Base-by-base conservation (phyloP, 169 alveolate species). In the Perkinsus marinus region DNA sequence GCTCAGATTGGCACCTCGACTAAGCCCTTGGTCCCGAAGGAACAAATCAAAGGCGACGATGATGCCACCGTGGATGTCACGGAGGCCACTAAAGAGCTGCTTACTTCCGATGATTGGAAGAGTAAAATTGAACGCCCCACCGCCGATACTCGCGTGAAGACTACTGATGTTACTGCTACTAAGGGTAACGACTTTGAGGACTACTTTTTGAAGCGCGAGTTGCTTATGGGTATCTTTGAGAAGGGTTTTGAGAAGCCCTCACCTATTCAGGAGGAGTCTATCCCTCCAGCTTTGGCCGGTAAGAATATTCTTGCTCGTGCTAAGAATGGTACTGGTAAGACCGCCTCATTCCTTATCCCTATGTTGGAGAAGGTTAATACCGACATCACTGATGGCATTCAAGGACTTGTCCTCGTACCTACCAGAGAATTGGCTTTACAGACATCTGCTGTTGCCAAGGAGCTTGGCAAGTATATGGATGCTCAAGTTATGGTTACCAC, bases 301-400 rank as follows among this genome's bases (percentile, higher is more conserved):
- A 97, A 97, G 90, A 97, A 97, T 94, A 97, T 99, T 91, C 96
- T 99, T 37, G 99, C 99, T 26, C 97, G 99, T 91, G 99, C 99
- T 19, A 99, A 99, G 94, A 98, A 98, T 68, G 99, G 99, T 19
- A 99, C 99, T 46, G 99, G 99, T 37, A 99, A 99, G 94, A 99
- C 99, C 16, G 99, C 99, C 89, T 99, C 99, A 17, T 99, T 98
- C 95, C 98, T 98, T 22, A 98, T 99, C 92, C 99, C 99, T 19
- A 94, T 98, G 38, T 95, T 98, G 91, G 99, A 98, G 92, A 97
- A 96, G 94, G 46, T 41, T 41, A 41, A 41, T 41, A 41, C 46
- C 46, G 46, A 41, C 46, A 41, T 41, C 46, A 41, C 46, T 41
- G 46, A 41, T 41, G 46, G 46, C 46, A 41, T 41, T 41, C 46